Evolutionary conservation across 106 monocot species (phyloP).

Genomic region (Allium fistulosum): DNA sequence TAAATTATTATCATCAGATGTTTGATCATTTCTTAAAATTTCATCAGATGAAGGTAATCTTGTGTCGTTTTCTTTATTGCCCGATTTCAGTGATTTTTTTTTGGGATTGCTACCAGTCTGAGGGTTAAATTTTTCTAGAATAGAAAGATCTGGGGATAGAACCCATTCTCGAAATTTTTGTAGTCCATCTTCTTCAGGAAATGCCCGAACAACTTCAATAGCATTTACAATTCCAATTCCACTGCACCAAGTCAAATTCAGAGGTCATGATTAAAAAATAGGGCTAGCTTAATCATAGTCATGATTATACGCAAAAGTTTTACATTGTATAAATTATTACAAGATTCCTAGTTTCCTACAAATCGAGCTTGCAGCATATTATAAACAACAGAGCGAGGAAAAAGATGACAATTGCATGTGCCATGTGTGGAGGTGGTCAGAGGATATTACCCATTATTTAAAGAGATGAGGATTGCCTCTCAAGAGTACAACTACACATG

Average conservation of each 20-base stretch:
- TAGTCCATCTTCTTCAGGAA: constrained; percentile 89
- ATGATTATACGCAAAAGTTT: too few relatives aligned
- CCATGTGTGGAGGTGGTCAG: too few relatives aligned
- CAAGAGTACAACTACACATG: too few relatives aligned
- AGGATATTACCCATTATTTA: too few relatives aligned
- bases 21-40: constrained; percentile 15
- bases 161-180: constrained; percentile 84
- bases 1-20: constrained; percentile 14
- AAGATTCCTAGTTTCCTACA: too few relatives aligned
- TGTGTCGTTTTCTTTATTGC: constrained; percentile 19
- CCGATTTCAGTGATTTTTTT: constrained; percentile 24
- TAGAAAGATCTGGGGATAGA: constrained; percentile 83
- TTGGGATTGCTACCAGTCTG: constrained; percentile 19
- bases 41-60: constrained; percentile 11
- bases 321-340: too few relatives aligned
- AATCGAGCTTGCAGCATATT: too few relatives aligned
- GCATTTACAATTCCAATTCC: constrained; percentile 99
- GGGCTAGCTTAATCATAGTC: too few relatives aligned
- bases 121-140: constrained; percentile 61
- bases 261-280: neutral
- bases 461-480: too few relatives aligned
- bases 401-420: too few relatives aligned
- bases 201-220: constrained; percentile 90
- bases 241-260: constrained; percentile 27
- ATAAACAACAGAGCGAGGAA: too few relatives aligned